A percentile compares a stretch with the other conserved stretches of the same genome.
Evolutionary conservation across 495 filamentous ascomycete species (phyloP).

Genomic region (Copromyces sp.): DNA sequence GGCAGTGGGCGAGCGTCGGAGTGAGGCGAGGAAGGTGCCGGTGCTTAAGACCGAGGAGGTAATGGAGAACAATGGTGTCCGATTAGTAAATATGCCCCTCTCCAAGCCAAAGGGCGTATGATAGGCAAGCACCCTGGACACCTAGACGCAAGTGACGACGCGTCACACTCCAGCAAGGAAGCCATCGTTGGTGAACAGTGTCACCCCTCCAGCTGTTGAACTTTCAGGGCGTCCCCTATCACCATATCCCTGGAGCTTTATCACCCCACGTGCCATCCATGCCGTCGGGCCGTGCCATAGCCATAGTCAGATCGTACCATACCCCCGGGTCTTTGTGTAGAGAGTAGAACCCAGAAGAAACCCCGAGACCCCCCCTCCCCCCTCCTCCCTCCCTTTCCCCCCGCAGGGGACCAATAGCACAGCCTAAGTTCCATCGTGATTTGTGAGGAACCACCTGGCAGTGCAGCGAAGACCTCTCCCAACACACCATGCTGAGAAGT

Average conservation of each 20-base stretch:
- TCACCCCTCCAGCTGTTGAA: neutral
- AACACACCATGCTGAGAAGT: too few relatives aligned
- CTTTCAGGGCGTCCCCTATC: neutral
- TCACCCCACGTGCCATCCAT: neutral
- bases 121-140: neutral
- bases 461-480: neutral
- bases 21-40: neutral
- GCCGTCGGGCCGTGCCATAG: neutral
- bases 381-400: too few relatives aligned
- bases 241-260: neutral
- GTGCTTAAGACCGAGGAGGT: neutral
- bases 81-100: neutral
- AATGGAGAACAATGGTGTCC: neutral
- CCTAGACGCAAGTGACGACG: neutral
- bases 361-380: too few relatives aligned
- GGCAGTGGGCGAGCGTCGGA: neutral
- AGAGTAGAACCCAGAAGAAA: neutral
- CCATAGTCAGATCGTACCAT: neutral
- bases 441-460: too few relatives aligned
- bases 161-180: neutral
- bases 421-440: neutral
- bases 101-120: neutral
- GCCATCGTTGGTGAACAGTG: neutral
- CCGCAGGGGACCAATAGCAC: neutral
- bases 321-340: neutral